A percentile compares a stretch with the other conserved stretches of the same genome.
Conservation (phyloP, 2,329 filamentous ascomycete species). For the Aspergillus ruber region DNA sequence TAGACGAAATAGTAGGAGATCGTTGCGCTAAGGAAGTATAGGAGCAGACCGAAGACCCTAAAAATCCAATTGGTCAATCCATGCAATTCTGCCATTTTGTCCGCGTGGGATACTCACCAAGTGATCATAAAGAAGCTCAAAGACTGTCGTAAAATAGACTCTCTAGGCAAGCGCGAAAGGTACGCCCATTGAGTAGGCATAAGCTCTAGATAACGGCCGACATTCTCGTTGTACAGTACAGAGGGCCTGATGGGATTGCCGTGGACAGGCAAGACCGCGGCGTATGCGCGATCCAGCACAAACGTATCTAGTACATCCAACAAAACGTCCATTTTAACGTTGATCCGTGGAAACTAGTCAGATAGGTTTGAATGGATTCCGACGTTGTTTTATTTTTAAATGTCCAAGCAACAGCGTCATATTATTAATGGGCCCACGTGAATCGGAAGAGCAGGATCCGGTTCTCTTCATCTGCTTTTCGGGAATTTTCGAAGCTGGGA, state of each 20-base stretch:
- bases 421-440: no score
- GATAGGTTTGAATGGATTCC: not conserved
- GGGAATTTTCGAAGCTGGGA: no score
- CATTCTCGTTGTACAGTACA: constrained; percentile 21
- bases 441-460: not conserved
- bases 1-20: constrained; percentile 83
- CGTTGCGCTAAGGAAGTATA: constrained; percentile 77
- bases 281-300: constrained; percentile 15
- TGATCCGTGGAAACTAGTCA: not conserved
- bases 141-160: not conserved
- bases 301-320: constrained; percentile 16
- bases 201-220: constrained; percentile 19
- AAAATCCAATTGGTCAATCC: not conserved
- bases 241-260: not conserved
- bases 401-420: no score
- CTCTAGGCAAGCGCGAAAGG: not conserved
- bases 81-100: not conserved
- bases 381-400: not conserved
- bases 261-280: constrained; percentile 7
- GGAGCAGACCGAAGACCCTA: constrained; percentile 73
- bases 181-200: constrained; percentile 19
- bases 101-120: constrained; percentile 13
- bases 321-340: constrained; percentile 12
- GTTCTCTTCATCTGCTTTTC: not conserved
- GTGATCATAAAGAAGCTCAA: constrained; percentile 23